Conservation (phyloP, 495 filamentous ascomycete species). For the Peziza echinospora region DNA sequence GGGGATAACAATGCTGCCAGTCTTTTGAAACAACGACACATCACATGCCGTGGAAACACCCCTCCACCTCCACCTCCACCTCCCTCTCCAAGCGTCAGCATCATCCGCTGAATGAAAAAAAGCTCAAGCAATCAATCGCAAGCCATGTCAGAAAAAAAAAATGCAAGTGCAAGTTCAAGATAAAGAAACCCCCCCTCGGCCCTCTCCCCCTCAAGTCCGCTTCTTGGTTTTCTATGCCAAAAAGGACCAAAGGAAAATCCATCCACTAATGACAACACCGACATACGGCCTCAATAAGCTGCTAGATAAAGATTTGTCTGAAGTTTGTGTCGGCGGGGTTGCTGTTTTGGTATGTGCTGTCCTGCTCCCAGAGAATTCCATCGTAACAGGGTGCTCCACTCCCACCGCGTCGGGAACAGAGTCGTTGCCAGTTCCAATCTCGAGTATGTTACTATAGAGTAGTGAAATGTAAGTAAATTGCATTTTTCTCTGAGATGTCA, state of each 20-base stretch:
- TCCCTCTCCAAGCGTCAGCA: no score
- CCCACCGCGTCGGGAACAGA: constrained; percentile 48
- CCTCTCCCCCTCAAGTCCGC: not conserved
- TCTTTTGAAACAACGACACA: not conserved
- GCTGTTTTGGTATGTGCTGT: not conserved
- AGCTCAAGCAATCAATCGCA: not conserved
- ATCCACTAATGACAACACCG: not conserved
- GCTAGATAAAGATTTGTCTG: not conserved
- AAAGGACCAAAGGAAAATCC: not conserved
- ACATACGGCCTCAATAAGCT: not conserved
- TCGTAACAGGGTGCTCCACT: constrained; percentile 42
- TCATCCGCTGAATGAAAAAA: no score
- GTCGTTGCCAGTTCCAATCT: constrained; percentile 44
- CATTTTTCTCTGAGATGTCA: no score
- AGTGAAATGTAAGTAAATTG: not conserved
- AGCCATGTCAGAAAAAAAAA: not conserved
- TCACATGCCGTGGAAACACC: not conserved
- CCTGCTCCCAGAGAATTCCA: constrained; percentile 12
- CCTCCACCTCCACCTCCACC: not conserved
- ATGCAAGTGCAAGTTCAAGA: not conserved
- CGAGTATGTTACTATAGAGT: constrained; percentile 29
- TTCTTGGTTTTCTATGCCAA: not conserved
- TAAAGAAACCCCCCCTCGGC: not conserved
- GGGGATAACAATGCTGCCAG: not conserved
- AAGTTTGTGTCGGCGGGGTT: not conserved